Percentiles rank a stretch among this genome's conserved stretches.
Evolutionary conservation across 2,329 filamentous ascomycete species (phyloP).

Genomic region (Dactylella cylindrospora): DNA sequence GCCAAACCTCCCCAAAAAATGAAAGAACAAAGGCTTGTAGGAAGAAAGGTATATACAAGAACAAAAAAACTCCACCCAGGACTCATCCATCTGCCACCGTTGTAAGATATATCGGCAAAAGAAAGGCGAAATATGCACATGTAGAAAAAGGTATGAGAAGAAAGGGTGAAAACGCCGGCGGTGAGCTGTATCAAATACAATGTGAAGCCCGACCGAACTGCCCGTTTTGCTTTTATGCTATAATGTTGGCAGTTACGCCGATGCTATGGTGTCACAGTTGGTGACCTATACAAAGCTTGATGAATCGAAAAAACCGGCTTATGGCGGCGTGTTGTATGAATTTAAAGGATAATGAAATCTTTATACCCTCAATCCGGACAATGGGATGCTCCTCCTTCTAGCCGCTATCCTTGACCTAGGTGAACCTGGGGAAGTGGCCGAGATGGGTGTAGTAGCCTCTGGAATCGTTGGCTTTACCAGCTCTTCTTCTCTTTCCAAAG

Average conservation of each 20-base stretch:
- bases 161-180: no score
- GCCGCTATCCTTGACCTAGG: not conserved
- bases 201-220: no score
- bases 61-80: no score
- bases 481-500: not conserved
- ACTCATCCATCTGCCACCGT: no score
- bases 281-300: conserved; percentile 6
- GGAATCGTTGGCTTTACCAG: not conserved
- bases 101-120: no score
- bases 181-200: no score
- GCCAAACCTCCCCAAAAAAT: no score
- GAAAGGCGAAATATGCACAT: no score
- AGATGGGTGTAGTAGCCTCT: not conserved
- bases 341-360: not conserved
- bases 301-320: not conserved
- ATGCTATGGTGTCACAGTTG: not conserved
- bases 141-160: no score
- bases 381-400: not conserved
- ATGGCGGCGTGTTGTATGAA: not conserved
- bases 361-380: not conserved
- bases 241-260: not conserved
- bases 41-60: no score
- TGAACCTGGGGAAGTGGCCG: not conserved
- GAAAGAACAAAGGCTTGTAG: no score
- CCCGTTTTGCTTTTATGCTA: no score